Conservation (phyloP, 2,329 filamentous ascomycete species). For the Cytospora schulzeri region DNA sequence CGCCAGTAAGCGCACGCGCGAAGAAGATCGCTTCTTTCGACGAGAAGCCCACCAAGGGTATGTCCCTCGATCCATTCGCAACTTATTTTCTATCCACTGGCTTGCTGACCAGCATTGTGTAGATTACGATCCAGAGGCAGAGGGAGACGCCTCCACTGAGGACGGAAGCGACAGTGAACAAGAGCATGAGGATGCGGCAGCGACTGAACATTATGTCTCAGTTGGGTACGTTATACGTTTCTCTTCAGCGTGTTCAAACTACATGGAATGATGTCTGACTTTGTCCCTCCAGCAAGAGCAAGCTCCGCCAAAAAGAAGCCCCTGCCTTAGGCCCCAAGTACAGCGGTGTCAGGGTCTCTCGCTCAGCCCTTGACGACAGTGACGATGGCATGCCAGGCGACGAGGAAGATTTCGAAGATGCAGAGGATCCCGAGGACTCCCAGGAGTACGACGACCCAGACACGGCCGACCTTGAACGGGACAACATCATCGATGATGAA, state of each 20-base stretch:
- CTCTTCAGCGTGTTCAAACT: background rate
- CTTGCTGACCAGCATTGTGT: slow-evolving; percentile 9
- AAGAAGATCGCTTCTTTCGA: slow-evolving; percentile 65
- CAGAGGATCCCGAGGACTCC: slow-evolving; percentile 34
- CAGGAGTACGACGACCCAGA: slow-evolving; percentile 58
- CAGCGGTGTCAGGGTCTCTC: slow-evolving; percentile 73
- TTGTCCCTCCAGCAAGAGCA: slow-evolving; percentile 67
- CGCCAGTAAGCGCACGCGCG: slow-evolving; percentile 54
- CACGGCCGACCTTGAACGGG: slow-evolving; percentile 54
- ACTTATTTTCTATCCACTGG: too few relatives aligned
- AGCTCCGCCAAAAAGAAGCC: slow-evolving; percentile 72
- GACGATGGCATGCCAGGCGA: slow-evolving; percentile 53
- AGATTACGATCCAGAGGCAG: slow-evolving; percentile 84
- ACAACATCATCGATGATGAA: slow-evolving; percentile 56
- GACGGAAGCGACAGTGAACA: slow-evolving; percentile 55
- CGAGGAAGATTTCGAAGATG: slow-evolving; percentile 44
- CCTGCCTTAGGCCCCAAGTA: slow-evolving; percentile 77
- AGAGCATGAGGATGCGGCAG: slow-evolving; percentile 57
- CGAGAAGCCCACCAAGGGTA: slow-evolving; percentile 64
- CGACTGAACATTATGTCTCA: slow-evolving; percentile 82
- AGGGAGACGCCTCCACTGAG: slow-evolving; percentile 56
- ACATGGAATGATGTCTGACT: background rate
- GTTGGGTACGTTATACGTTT: slow-evolving; percentile 59
- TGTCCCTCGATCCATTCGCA: slow-evolving; percentile 28
- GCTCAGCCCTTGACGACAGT: slow-evolving; percentile 64